Evolutionary conservation across 345 rosid genomes (phyloP).

Genomic region (Brassica rapa): DNA sequence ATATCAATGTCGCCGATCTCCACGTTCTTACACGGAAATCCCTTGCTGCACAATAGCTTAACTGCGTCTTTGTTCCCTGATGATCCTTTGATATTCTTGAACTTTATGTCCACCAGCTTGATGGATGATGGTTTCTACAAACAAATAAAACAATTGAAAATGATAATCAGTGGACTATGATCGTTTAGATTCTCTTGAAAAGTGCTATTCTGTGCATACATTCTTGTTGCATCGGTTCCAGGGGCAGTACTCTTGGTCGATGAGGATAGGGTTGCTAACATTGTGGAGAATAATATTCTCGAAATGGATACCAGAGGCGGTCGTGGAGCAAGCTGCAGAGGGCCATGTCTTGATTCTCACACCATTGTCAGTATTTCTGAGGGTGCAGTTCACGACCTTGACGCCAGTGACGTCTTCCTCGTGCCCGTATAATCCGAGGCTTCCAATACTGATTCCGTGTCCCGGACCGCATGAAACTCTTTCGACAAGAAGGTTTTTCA

Average conservation of each 20-base stretch:
- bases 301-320: constrained; percentile 47
- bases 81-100: constrained; percentile 47
- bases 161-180: neutral
- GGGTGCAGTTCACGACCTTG: constrained; percentile 51
- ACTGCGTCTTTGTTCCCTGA: constrained; percentile 47
- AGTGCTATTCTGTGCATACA: neutral
- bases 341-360: constrained; percentile 72
- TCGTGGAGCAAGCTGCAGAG: constrained; percentile 46
- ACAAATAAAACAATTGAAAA: neutral
- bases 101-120: constrained; percentile 29
- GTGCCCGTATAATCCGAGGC: constrained; percentile 63
- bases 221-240: constrained; percentile 36
- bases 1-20: constrained; percentile 44
- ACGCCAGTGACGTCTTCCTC: constrained; percentile 60
- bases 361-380: constrained; percentile 61
- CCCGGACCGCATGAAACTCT: constrained; percentile 74
- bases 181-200: neutral
- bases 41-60: constrained; percentile 52
- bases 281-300: constrained; percentile 50
- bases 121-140: constrained; percentile 29
- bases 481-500: constrained; percentile 46
- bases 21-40: constrained; percentile 46
- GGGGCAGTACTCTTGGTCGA: constrained; percentile 58
- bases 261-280: constrained; percentile 67
- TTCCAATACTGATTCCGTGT: constrained; percentile 59